Percentiles rank a stretch among this genome's conserved stretches.
These are phyloP conservation scores for Ophiosphaerella korrae DNA, from an alignment of 2,329 filamentous ascomycete species.

Conservation along the genomic window DNA sequence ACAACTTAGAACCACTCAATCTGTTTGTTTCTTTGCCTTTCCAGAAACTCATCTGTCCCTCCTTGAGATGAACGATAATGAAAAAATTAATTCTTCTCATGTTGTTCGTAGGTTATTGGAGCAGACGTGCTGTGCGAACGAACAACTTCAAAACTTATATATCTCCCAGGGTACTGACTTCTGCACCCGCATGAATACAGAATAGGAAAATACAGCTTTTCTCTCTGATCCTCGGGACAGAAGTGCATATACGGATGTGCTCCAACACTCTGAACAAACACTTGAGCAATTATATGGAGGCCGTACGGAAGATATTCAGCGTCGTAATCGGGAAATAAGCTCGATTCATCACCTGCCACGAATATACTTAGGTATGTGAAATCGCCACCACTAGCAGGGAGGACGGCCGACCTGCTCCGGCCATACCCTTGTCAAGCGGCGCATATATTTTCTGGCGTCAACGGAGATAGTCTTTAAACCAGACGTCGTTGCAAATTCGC, in stretches of 20 bases:
- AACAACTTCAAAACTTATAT: conserved; percentile 63
- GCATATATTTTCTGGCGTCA: too few species aligned
- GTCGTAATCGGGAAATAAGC: too few species aligned
- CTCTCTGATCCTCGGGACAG: conserved; percentile 43
- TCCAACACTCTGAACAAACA: conserved; percentile 60
- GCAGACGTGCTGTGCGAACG: conserved; percentile 63
- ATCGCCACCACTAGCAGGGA: too few species aligned
- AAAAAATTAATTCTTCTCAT: conserved; percentile 53
- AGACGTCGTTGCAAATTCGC: too few species aligned
- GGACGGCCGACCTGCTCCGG: too few species aligned
- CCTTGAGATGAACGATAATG: conserved; percentile 40
- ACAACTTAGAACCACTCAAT: conserved; percentile 61
- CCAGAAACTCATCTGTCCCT: conserved; percentile 66
- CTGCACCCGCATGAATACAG: conserved; percentile 59
- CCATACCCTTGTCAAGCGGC: too few species aligned
- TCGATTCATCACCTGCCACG: too few species aligned
- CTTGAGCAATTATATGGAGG: conserved; percentile 61
- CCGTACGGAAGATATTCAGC: background rate
- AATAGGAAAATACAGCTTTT: conserved; percentile 49
- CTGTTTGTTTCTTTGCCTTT: conserved; percentile 57
- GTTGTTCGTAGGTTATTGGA: conserved; percentile 66
- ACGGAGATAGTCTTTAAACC: too few species aligned
- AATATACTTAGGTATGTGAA: too few species aligned
- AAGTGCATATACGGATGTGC: conserved; percentile 48
- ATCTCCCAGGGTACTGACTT: conserved; percentile 65